These are phyloP conservation scores for Metschnikowia proteae DNA, from an alignment of 805 yeast genomes.

Conservation along the genomic window DNA sequence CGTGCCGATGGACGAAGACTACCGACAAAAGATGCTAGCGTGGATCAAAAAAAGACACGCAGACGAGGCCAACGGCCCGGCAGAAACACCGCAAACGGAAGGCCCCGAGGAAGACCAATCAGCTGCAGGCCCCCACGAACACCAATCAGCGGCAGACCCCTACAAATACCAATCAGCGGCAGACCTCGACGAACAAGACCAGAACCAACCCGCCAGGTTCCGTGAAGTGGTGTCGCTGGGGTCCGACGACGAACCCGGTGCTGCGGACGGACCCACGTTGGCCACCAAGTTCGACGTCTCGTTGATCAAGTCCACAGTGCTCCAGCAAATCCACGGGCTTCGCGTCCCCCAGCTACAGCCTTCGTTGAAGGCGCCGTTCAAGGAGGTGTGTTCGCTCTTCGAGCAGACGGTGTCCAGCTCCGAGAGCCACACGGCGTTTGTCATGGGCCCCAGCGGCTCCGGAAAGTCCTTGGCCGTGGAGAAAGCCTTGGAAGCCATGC, in stretches of 20 bases:
- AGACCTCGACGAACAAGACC: neutral
- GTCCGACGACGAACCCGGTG: neutral
- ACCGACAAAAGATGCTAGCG: slow-evolving; percentile 3
- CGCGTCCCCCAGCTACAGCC: slow-evolving; percentile 9
- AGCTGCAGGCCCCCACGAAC: neutral
- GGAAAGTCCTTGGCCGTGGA: slow-evolving; percentile 72
- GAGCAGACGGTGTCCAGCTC: slow-evolving; percentile 60
- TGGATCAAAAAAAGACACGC: neutral
- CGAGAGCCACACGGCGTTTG: slow-evolving; percentile 77
- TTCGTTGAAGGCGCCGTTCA: slow-evolving; percentile 29
- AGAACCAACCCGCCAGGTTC: neutral
- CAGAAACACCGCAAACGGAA: too few relatives aligned
- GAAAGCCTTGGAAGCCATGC: slow-evolving; percentile 48
- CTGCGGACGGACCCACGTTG: neutral
- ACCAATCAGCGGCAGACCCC: too few relatives aligned
- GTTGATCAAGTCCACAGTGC: slow-evolving; percentile 7
- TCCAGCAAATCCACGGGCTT: slow-evolving; percentile 13
- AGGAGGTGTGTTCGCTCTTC: slow-evolving; percentile 54
- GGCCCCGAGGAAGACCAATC: neutral
- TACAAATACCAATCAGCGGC: too few relatives aligned
- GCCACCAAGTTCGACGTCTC: slow-evolving; percentile 6
- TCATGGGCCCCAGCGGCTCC: slow-evolving; percentile 75
- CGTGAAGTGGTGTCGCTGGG: neutral
- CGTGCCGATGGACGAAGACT: slow-evolving; percentile 12
- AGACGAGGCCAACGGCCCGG: too few relatives aligned